These are phyloP conservation scores for Saccharomycopsis selenospora DNA, from an alignment of 805 yeast species.

Conservation along the genomic window DNA sequence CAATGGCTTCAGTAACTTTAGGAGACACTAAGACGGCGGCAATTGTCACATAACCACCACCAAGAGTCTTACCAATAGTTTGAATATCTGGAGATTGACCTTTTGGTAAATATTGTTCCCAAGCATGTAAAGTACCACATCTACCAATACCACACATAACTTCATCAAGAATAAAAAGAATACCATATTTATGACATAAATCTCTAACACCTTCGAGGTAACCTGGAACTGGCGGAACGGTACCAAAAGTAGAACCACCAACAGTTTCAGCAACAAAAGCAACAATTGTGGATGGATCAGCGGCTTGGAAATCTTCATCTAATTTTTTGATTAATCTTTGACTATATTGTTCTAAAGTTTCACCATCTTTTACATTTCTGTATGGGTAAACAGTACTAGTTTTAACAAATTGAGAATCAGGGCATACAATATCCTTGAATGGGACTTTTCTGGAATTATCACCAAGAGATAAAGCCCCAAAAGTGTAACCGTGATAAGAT, in stretches of 20 bases:
- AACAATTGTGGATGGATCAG: slow-evolving; percentile 39
- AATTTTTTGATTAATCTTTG: slow-evolving; percentile 33
- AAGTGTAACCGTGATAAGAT: slow-evolving; percentile 44
- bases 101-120: slow-evolving; percentile 36
- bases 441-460: slow-evolving; percentile 31
- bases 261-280: slow-evolving; percentile 41
- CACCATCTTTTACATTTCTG: slow-evolving; percentile 28
- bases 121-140: slow-evolving; percentile 40
- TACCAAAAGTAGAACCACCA: slow-evolving; percentile 41
- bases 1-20: slow-evolving; percentile 32
- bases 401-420: slow-evolving; percentile 26
- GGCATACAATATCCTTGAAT: slow-evolving; percentile 28
- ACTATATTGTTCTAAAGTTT: slow-evolving; percentile 35
- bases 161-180: slow-evolving; percentile 45
- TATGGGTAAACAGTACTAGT: slow-evolving; percentile 31
- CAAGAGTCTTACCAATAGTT: slow-evolving; percentile 43
- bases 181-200: slow-evolving; percentile 45
- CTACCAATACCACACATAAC: slow-evolving; percentile 55
- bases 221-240: slow-evolving; percentile 39
- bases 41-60: slow-evolving; percentile 43
- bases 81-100: slow-evolving; percentile 41
- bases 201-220: slow-evolving; percentile 40
- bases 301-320: slow-evolving; percentile 35
- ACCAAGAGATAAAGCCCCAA: slow-evolving; percentile 39
- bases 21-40: slow-evolving; percentile 41